Base-by-base conservation (phyloP, 2,329 filamentous ascomycete genomes). In the Oidium heveae region DNA sequence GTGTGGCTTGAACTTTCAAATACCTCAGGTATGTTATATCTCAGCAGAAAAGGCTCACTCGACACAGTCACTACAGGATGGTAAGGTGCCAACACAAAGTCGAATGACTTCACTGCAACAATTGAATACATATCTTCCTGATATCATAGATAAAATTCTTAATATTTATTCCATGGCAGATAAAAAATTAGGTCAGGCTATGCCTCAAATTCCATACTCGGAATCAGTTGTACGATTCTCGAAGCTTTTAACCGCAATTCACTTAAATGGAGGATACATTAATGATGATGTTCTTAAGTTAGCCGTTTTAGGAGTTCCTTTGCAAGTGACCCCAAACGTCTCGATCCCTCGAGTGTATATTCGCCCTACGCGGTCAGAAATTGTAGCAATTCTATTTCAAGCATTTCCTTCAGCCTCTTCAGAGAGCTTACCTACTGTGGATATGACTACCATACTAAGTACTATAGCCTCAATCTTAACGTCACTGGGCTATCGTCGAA, bases 381-480 rank as follows among this genome's bases (percentile, higher is more conserved):
- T 89, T 58, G 71, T 76, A 5, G 74, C 71, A 34, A 72, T 79
- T 15, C 65, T 86, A 4, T 81, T 85, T 66, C 77, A 75, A 59
- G 84, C 82, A 6, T 80, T 86, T 55, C 86, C 84, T 10, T 75
- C 77, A 4, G 75, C 76, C 4, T 69, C 72, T 24, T 72, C 76
- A 7, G 74, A 80, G 0, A 82, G 84, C 59, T 70, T 94, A 54
- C 82, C 81, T 2, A 77, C 82, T 4, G 78, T 80, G 10, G 88
- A 94, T 66, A 75, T 84, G 22, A 79, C 85, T 12, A 78, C 83
- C 10, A 81, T 95, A 37, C 71, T 95, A 16, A 82, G 86, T 59
- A 89, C 87, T 13, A 86, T 96, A 59, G 82, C 86, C 8, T 80
- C 84, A n/a, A 79, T 93, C n/a, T 71, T 95, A 10, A 83, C 86